These are phyloP conservation scores for Aspergillus sp. DNA, from an alignment of 2,329 filamentous ascomycete species.

Conservation along the genomic window DNA sequence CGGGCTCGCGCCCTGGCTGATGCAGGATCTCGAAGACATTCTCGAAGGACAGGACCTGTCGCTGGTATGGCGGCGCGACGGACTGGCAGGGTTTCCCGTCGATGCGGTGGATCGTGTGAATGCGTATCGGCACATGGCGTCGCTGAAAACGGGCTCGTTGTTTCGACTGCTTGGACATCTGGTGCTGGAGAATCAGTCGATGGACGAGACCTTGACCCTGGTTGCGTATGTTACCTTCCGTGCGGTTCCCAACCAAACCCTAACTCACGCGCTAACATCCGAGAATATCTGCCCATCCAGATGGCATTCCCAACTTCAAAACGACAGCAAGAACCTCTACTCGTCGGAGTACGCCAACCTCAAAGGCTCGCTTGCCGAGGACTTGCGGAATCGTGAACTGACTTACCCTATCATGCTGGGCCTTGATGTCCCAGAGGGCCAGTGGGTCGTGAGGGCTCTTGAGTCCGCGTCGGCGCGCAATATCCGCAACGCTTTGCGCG, in stretches of 20 bases:
- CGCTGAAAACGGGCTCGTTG: constrained; percentile 22
- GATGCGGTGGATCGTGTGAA: constrained; percentile 8
- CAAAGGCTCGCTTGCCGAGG: constrained; percentile 20
- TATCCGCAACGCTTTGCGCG: constrained; percentile 16
- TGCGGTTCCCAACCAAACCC: not conserved
- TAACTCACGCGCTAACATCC: too few relatives aligned
- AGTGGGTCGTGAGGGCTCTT: constrained; percentile 16
- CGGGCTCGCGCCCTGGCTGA: constrained; percentile 15
- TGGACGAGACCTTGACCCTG: constrained; percentile 16
- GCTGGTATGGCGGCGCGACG: constrained; percentile 23
- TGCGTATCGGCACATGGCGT: constrained; percentile 18
- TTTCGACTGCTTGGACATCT: constrained; percentile 22
- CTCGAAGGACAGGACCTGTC: constrained; percentile 24
- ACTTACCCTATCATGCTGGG: constrained; percentile 21
- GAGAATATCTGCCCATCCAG: constrained; percentile 3
- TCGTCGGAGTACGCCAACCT: constrained; percentile 22
- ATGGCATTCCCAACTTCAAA: constrained; percentile 24
- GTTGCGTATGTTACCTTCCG: constrained; percentile 13
- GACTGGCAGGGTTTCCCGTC: constrained; percentile 11
- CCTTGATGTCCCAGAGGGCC: constrained; percentile 14
- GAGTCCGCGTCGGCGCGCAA: constrained; percentile 14
- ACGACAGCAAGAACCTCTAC: constrained; percentile 25
- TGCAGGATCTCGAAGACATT: constrained; percentile 22
- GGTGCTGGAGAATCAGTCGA: constrained; percentile 16
- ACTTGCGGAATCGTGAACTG: constrained; percentile 20